Evolutionary conservation across 2,329 filamentous ascomycete species (phyloP).

Genomic region (Apiospora hydei): DNA sequence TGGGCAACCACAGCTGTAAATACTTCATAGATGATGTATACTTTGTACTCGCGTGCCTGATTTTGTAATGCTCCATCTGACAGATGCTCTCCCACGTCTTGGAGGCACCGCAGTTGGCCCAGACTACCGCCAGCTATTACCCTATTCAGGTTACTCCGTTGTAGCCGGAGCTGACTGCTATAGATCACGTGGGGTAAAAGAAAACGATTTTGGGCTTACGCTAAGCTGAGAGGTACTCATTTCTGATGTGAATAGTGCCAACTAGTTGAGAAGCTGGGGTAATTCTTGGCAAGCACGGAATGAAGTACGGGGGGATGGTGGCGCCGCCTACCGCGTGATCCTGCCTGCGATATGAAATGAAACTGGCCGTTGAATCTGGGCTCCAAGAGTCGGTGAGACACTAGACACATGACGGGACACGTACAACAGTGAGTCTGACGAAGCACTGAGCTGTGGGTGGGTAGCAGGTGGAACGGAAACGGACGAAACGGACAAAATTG

Average conservation of each 20-base stretch:
- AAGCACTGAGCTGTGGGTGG: neutral
- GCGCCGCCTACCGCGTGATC: neutral
- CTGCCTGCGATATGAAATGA: neutral
- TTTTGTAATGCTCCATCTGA: neutral
- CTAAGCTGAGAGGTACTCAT: neutral
- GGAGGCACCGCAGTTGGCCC: neutral
- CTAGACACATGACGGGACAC: constrained; percentile 1
- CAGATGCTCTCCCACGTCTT: neutral
- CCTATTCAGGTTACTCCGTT: neutral
- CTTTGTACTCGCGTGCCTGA: neutral
- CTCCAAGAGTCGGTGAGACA: constrained; percentile 15
- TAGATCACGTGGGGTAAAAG: neutral
- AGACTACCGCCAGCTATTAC: neutral
- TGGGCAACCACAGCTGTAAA: constrained; percentile 14
- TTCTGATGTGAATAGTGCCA: neutral
- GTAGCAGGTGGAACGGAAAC: neutral
- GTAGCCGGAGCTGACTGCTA: no score
- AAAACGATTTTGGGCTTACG: neutral
- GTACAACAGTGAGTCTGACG: constrained; percentile 6
- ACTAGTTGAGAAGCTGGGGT: neutral
- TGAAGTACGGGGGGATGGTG: neutral
- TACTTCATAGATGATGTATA: constrained; percentile 15
- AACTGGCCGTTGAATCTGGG: neutral
- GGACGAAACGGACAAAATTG: constrained; percentile 10
- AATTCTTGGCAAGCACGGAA: neutral